Evolutionary conservation across 1,284 basidiomycete genomes (phyloP).

Genomic region (Peniophora sp.): DNA sequence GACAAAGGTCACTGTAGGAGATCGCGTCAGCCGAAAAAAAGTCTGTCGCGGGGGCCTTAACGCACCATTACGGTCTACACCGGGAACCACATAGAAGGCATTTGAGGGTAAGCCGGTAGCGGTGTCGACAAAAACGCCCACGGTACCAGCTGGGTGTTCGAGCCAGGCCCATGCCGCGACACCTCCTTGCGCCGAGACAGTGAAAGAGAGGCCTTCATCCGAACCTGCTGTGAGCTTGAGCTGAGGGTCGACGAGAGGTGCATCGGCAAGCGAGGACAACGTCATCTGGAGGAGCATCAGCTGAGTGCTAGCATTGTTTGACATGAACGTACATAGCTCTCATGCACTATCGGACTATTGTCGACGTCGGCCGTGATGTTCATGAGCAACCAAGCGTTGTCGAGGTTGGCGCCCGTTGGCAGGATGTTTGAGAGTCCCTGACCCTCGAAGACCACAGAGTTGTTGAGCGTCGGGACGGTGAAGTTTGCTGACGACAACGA

Average conservation of each 20-base stretch:
- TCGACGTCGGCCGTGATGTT: slow-evolving; percentile 41
- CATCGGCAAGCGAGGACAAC: slow-evolving; percentile 38
- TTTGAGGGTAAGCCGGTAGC: slow-evolving; percentile 32
- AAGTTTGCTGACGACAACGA: slow-evolving; percentile 31
- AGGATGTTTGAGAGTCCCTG: slow-evolving; percentile 36
- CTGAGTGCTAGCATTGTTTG: not conserved
- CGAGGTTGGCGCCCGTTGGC: slow-evolving; percentile 29
- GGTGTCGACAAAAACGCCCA: slow-evolving; percentile 45
- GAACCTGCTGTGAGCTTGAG: slow-evolving; percentile 27
- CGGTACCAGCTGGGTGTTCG: slow-evolving; percentile 45
- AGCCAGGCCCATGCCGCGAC: slow-evolving; percentile 54
- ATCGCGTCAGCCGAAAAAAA: no score
- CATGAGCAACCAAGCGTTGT: slow-evolving; percentile 44
- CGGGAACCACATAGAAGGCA: slow-evolving; percentile 47
- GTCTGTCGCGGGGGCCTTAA: no score
- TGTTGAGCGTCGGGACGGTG: slow-evolving; percentile 40
- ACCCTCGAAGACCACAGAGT: slow-evolving; percentile 33
- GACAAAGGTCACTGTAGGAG: slow-evolving; percentile 35
- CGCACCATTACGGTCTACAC: slow-evolving; percentile 39
- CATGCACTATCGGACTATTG: slow-evolving; percentile 35
- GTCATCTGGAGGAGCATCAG: slow-evolving; percentile 33
- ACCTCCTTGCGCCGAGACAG: slow-evolving; percentile 42
- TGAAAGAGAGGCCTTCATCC: slow-evolving; percentile 32
- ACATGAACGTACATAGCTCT: slow-evolving; percentile 38
- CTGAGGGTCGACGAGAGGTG: slow-evolving; percentile 37